Evolutionary conservation across 176 grass and related monocot genomes (phyloP), one percentile per base, ranked within the genome.

Genomic region (Poa annua): DNA sequence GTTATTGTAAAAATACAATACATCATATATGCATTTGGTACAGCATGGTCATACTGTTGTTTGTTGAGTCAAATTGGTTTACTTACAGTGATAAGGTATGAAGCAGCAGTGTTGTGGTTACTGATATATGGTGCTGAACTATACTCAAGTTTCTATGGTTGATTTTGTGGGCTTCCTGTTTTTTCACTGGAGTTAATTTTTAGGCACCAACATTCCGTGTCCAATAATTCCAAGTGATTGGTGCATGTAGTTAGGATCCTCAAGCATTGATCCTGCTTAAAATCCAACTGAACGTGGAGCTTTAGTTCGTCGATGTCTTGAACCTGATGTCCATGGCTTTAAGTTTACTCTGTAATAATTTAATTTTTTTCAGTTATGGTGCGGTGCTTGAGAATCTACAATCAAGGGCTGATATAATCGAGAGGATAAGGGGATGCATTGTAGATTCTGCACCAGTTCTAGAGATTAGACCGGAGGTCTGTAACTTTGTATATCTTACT

Each of bases 381-480:
- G 78, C 66, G 1, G 67, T 99, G 85, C 93, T 99, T 77, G 96
- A 99, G 62, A 96, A 86, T 77, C 69, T 96, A 20, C 88, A 92
- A 82, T 89, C 91, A 80, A 93, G 93, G 45, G 63, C 81, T 61
- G 91, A 99, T 83, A 75, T 99, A 86, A 83, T 91, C 72, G 87
- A 89, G 73, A 96, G 94, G 71, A 99, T 99, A 75, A 92, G 65
- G 86, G 96, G 96, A 61, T 99, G 93, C 66, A 85, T 99, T 89
- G 21, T 96, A 83, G 96, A 99, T 50, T 99, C 96, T 76, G 96
- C 93, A 53, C 89, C 96, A 59, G 89, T 87, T 79, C 76, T 94
- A 26, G 93, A 99, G 83, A 96, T 99, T 81, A 88, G 85, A 81
- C 91, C 96, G 29, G 86, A 99, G 96, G 96, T 99, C 68, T 79